A percentile compares a stretch with the other conserved stretches of the same genome.
These are phyloP conservation scores for Voacanga thouarsii DNA, from an alignment of 257 asterid genomes.

Conservation along the genomic window DNA sequence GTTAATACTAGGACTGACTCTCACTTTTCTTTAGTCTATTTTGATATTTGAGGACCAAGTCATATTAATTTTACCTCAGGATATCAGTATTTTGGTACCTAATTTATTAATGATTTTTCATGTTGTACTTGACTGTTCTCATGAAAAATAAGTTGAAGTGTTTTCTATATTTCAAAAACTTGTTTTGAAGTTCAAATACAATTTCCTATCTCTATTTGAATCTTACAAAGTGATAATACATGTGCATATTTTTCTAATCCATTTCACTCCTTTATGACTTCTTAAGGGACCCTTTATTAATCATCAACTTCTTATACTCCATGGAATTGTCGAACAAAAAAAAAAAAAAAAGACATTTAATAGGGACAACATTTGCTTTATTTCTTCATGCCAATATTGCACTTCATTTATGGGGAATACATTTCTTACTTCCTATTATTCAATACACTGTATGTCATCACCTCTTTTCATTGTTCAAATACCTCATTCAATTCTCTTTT, in stretches of 20 bases:
- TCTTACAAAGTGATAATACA: conserved; percentile 12
- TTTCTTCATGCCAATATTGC: too few species aligned
- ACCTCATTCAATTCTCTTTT: too few species aligned
- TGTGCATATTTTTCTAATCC: neutral
- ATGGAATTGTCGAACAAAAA: too few species aligned
- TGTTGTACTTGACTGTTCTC: neutral
- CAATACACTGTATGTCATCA: too few species aligned
- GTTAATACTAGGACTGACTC: neutral
- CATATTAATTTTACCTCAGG: neutral
- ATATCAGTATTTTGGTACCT: conserved; percentile 7
- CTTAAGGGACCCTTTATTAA: too few species aligned
- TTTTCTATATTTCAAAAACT: conserved; percentile 9
- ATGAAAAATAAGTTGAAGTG: conserved; percentile 2
- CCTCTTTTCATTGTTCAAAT: too few species aligned
- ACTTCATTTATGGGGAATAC: too few species aligned
- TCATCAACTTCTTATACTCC: too few species aligned
- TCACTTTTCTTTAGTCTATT: conserved; percentile 1
- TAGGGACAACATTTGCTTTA: too few species aligned
- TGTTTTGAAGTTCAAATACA: conserved; percentile 8
- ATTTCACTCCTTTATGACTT: neutral
- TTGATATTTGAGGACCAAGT: conserved; percentile 3
- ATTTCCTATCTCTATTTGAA: neutral
- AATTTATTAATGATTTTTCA: conserved; percentile 8
- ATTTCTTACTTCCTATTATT: too few species aligned
- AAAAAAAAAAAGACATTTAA: too few species aligned